phyloP scores from a whole-genome alignment of 192 early-diverging fungal genomes.

The Coemansia sp. region DNA sequence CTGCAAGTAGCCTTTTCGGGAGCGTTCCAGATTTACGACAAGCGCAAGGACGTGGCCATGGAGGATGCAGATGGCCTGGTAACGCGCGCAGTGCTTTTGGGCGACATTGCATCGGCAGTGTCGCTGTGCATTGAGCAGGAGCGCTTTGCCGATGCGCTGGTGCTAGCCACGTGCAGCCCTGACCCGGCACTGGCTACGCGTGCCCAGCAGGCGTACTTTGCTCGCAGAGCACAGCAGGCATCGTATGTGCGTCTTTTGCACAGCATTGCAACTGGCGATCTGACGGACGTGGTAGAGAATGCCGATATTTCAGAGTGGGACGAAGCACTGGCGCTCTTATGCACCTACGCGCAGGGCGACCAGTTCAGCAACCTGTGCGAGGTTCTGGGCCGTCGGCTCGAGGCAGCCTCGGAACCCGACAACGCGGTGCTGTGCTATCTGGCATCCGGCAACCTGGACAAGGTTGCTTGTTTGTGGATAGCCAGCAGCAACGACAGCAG shows the following conservation, averaged over 20 bases:
- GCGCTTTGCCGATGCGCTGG: slow-evolving; percentile 81
- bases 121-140: slow-evolving; percentile 78
- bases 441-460: slow-evolving; percentile 54
- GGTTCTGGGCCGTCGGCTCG: slow-evolving; percentile 62
- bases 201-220: slow-evolving; percentile 85
- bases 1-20: slow-evolving; percentile 34
- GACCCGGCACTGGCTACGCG: slow-evolving; percentile 62
- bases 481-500: slow-evolving; percentile 5
- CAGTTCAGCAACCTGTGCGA: slow-evolving; percentile 74
- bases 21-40: slow-evolving; percentile 40
- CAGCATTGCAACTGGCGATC: slow-evolving; percentile 74
- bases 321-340: slow-evolving; percentile 87
- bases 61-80: slow-evolving; percentile 69
- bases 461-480: slow-evolving; percentile 83
- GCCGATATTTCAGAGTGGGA: slow-evolving; percentile 84
- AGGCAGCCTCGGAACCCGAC: slow-evolving; percentile 25
- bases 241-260: slow-evolving; percentile 84
- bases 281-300: slow-evolving; percentile 75
- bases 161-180: slow-evolving; percentile 87
- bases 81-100: slow-evolving; percentile 79
- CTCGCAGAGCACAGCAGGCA: slow-evolving; percentile 60
- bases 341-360: slow-evolving; percentile 87
- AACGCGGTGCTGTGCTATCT: slow-evolving; percentile 60
- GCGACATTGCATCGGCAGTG: slow-evolving; percentile 93
- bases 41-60: slow-evolving; percentile 30